phyloP scores from a whole-genome alignment of 805 yeast genomes.

The Nakazawaea wyomingensis region DNA sequence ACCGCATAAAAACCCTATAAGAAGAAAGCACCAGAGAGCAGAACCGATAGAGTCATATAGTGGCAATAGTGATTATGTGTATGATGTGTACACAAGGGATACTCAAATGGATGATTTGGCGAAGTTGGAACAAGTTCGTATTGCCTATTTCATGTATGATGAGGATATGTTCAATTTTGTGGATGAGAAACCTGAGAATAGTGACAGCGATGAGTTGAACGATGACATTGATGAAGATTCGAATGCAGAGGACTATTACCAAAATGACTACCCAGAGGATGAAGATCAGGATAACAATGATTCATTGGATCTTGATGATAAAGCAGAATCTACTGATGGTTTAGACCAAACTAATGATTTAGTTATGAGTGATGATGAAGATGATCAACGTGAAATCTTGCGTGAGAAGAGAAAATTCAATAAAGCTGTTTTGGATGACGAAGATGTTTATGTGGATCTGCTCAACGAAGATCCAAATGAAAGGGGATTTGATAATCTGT shows the following conservation, averaged over 20 bases:
- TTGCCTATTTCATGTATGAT: constrained; percentile 50
- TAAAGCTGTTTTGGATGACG: constrained; percentile 19
- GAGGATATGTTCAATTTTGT: constrained; percentile 40
- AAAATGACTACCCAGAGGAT: constrained; percentile 93
- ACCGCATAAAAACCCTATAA: constrained; percentile 9
- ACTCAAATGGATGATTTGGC: constrained; percentile 38
- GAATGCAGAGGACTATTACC: constrained; percentile 86
- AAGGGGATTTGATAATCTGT: constrained; percentile 29
- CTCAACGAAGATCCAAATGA: constrained; percentile 1
- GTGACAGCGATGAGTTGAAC: constrained; percentile 18
- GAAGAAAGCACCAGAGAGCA: constrained; percentile 7
- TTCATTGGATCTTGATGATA: constrained; percentile 3
- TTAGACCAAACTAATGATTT: constrained; percentile 14
- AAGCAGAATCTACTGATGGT: constrained; percentile 6
- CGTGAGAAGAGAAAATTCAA: constrained; percentile 28
- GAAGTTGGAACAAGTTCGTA: constrained; percentile 30
- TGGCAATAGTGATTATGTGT: constrained; percentile 62
- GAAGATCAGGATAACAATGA: constrained; percentile 54
- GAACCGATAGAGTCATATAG: constrained; percentile 9
- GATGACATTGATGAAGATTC: constrained; percentile 74
- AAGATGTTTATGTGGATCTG: constrained; percentile 6
- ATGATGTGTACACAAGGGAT: constrained; percentile 79
- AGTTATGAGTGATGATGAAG: constrained; percentile 34
- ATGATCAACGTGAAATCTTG: constrained; percentile 29
- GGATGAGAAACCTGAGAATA: constrained; percentile 32